Evolutionary conservation across 305 asterid species (phyloP).

Genomic region (Nicotiana rustica): DNA sequence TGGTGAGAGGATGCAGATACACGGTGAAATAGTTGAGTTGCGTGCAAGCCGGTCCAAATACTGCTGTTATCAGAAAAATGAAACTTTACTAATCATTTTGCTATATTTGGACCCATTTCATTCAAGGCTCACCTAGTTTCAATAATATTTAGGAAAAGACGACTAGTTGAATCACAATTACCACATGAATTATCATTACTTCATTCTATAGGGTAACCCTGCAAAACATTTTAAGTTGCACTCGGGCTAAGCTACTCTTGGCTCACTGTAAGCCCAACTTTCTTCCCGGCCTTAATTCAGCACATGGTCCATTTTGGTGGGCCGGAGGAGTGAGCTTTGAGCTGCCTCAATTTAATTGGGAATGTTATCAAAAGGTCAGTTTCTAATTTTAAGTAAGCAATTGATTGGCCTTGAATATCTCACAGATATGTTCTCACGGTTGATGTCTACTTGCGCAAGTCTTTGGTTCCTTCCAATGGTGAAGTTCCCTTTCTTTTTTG

Average conservation of each 20-base stretch:
- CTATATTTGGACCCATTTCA: slow-evolving; percentile 20
- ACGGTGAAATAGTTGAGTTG: not conserved
- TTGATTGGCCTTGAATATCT: slow-evolving; percentile 17
- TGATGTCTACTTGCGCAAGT: not conserved
- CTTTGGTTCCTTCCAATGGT: not conserved
- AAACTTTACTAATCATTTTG: not conserved
- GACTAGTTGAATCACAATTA: slow-evolving; percentile 10
- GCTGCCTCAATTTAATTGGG: not conserved
- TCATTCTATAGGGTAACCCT: not conserved
- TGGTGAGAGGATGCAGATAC: not conserved
- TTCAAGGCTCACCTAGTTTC: slow-evolving; percentile 5
- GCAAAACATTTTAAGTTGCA: slow-evolving; percentile 12
- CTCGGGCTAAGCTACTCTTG: slow-evolving; percentile 9
- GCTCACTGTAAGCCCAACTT: slow-evolving; percentile 11
- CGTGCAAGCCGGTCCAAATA: not conserved
- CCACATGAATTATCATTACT: not conserved
- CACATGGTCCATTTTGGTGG: not conserved
- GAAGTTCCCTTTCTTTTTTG: not conserved
- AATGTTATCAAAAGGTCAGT: not conserved
- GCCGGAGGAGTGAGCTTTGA: slow-evolving; percentile 18
- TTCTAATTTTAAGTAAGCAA: slow-evolving; percentile 1
- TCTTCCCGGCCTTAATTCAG: not conserved
- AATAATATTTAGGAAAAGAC: not conserved
- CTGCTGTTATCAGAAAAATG: not conserved
- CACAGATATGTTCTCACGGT: not conserved